A percentile compares a stretch with the other conserved stretches of the same genome.
These are phyloP conservation scores for Phytophthora hybrid DNA, from an alignment of 352 stramenopile species.

Conservation along the genomic window DNA sequence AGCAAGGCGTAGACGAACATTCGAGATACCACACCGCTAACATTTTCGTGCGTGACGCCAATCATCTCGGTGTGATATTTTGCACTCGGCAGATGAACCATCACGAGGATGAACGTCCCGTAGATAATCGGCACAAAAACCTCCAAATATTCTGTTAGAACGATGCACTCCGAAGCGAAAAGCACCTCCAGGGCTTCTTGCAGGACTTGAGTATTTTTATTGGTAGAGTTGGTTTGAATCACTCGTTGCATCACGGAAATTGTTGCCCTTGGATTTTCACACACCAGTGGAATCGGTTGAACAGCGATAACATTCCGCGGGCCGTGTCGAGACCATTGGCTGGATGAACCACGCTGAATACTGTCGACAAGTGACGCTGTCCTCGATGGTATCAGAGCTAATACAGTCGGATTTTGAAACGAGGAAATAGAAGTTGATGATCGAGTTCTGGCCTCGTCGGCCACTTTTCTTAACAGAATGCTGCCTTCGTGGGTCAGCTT, in stretches of 20 bases:
- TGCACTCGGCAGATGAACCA: conserved; percentile 36
- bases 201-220: not conserved
- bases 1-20: conserved; percentile 36
- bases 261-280: not conserved
- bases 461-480: not conserved
- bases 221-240: not conserved
- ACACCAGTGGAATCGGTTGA: not conserved
- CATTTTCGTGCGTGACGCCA: conserved; percentile 7
- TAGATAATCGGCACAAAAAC: conserved; percentile 45
- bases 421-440: not conserved
- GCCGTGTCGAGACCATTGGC: not conserved
- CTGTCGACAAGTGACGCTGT: not conserved
- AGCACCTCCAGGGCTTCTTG: not conserved
- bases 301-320: not conserved
- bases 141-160: conserved; percentile 54
- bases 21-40: conserved; percentile 3
- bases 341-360: not conserved
- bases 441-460: not conserved
- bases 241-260: not conserved
- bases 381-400: not conserved
- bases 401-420: not conserved
- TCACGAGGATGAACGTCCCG: conserved; percentile 17
- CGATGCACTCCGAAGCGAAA: conserved; percentile 34
- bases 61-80: conserved; percentile 47
- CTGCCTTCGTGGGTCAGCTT: not conserved